Evolutionary conservation across 176 grass and related monocot genomes (phyloP).

Genomic region (Tuctoria greenei): DNA sequence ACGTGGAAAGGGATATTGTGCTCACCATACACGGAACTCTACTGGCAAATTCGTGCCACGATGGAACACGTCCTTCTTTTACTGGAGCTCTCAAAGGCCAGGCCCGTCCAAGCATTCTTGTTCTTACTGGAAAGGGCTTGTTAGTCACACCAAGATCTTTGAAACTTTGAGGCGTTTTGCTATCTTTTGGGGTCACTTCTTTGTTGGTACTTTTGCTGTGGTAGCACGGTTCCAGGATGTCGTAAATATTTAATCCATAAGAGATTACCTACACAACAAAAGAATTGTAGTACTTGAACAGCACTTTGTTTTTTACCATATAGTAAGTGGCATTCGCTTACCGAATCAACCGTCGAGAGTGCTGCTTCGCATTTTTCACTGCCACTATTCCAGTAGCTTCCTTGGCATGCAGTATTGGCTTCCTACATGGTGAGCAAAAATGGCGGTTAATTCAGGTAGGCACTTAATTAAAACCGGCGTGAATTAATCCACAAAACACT

Average conservation of each 20-base stretch:
- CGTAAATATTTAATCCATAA: constrained; percentile 68
- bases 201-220: constrained; percentile 47
- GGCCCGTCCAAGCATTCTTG: constrained; percentile 87
- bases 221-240: constrained; percentile 97
- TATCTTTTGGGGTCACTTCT: constrained; percentile 24
- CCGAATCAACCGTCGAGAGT: constrained; percentile 55
- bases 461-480: background rate
- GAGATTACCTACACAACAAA: constrained; percentile 49
- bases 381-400: constrained; percentile 72
- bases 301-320: background rate
- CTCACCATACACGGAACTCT: constrained; percentile 83
- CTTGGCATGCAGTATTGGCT: constrained; percentile 55
- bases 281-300: constrained; percentile 16
- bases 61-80: constrained; percentile 71
- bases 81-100: constrained; percentile 92
- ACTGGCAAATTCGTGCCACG: constrained; percentile 75
- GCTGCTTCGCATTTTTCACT: constrained; percentile 32
- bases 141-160: constrained; percentile 69
- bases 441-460: background rate
- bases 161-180: constrained; percentile 67
- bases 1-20: background rate
- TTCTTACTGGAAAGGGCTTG: constrained; percentile 72
- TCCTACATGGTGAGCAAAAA: constrained; percentile 47
- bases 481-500: too few species aligned
- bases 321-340: constrained; percentile 16